Conservation (phyloP, 495 filamentous ascomycete genomes). For the Copromyces sp. region DNA sequence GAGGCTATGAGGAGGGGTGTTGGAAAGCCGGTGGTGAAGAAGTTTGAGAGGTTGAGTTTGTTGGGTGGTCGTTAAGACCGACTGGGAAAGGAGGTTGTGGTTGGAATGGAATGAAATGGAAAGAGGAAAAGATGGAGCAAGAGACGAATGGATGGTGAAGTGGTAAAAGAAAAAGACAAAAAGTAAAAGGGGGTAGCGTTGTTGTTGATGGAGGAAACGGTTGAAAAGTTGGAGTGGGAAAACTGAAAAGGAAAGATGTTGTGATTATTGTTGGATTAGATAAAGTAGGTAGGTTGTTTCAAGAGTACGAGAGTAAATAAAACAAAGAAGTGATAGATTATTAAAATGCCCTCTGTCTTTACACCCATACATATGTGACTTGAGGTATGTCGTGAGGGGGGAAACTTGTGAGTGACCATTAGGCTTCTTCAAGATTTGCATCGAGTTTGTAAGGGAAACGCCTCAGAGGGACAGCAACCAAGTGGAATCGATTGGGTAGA, state of each 20-base stretch:
- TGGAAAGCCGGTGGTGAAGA: constrained; percentile 35
- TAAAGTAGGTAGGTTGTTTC: not conserved
- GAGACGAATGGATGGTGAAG: not conserved
- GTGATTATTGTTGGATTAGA: not conserved
- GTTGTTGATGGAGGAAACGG: not conserved
- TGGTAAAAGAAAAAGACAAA: not conserved
- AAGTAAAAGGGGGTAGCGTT: not conserved
- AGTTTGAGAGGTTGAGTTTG: constrained; percentile 42
- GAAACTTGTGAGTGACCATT: not conserved
- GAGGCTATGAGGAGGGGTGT: constrained; percentile 34
- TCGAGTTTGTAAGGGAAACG: not conserved
- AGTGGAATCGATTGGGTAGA: no score
- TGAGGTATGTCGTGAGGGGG: not conserved
- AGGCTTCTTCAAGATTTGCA: not conserved
- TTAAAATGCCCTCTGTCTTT: not conserved
- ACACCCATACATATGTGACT: not conserved
- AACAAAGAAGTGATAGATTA: not conserved
- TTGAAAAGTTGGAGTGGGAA: not conserved
- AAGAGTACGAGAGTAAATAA: not conserved
- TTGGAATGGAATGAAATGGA: not conserved
- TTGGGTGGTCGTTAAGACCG: constrained; percentile 10
- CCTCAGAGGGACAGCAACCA: no score
- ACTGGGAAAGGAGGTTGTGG: not conserved
- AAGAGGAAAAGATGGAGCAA: not conserved
- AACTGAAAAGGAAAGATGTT: not conserved